Evolutionary conservation across 441 rosid species (phyloP).

Genomic region (Erodium moschatum): DNA sequence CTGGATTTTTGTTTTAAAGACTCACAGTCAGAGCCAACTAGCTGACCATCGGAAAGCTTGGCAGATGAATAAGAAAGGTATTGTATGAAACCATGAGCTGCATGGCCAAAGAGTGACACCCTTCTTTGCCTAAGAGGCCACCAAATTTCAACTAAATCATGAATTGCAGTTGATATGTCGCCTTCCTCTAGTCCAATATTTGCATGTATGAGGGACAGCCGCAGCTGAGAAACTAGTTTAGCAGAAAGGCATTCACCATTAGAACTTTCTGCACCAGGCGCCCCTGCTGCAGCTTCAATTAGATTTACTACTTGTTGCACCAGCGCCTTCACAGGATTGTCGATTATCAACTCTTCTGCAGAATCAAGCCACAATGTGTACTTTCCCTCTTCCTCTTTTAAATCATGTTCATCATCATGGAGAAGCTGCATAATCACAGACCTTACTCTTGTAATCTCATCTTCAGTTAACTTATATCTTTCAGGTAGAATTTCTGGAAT

Average conservation of each 20-base stretch:
- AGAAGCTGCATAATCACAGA: slow-evolving; percentile 40
- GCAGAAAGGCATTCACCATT: slow-evolving; percentile 53
- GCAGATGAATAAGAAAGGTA: slow-evolving; percentile 66
- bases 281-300: slow-evolving; percentile 73
- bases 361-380: slow-evolving; percentile 26
- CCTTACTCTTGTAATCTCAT: slow-evolving; percentile 51
- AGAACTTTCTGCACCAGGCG: slow-evolving; percentile 58
- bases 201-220: slow-evolving; percentile 31
- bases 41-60: slow-evolving; percentile 38
- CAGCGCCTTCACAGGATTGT: slow-evolving; percentile 32
- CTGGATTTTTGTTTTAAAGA: slow-evolving; percentile 50
- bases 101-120: slow-evolving; percentile 79
- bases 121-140: slow-evolving; percentile 84
- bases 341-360: slow-evolving; percentile 33
- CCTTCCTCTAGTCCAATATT: slow-evolving; percentile 41
- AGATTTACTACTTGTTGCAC: slow-evolving; percentile 50
- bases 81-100: slow-evolving; percentile 76
- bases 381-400: slow-evolving; percentile 32
- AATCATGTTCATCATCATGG: slow-evolving; percentile 24
- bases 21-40: slow-evolving; percentile 47
- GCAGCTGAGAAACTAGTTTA: slow-evolving; percentile 61
- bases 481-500: slow-evolving; percentile 54
- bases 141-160: slow-evolving; percentile 66
- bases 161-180: slow-evolving; percentile 39
- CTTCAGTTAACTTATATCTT: slow-evolving; percentile 63